phyloP scores from a whole-genome alignment of 1,284 basidiomycete species.

The Tilletia caries region DNA sequence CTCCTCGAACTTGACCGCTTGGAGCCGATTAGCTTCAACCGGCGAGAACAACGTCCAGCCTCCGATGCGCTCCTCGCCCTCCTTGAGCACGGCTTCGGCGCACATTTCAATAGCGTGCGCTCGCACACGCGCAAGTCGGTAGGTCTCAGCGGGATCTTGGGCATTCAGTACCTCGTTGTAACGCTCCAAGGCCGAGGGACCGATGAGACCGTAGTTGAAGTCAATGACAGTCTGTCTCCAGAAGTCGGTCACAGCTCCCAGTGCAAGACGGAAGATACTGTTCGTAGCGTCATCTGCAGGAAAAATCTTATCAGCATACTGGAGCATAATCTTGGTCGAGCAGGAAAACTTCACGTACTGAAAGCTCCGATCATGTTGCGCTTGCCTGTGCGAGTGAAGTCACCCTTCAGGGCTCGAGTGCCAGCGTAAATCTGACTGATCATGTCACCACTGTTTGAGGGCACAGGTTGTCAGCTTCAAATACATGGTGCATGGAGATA shows the following conservation, averaged over 20 bases:
- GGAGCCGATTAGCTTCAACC: conserved; percentile 70
- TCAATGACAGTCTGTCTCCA: conserved; percentile 69
- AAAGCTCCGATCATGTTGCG: conserved; percentile 79
- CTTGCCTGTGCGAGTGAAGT: conserved; percentile 86
- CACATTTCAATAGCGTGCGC: conserved; percentile 60
- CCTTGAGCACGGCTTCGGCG: conserved; percentile 72
- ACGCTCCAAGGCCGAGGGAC: conserved; percentile 28
- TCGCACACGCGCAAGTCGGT: conserved; percentile 79
- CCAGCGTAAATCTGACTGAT: conserved; percentile 47
- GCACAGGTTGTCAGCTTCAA: background rate
- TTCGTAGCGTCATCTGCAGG: conserved; percentile 39
- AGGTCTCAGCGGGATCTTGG: conserved; percentile 81
- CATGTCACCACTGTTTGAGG: conserved; percentile 71
- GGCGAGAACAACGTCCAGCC: conserved; percentile 93
- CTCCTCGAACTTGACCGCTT: conserved; percentile 64
- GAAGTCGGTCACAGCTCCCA: conserved; percentile 75
- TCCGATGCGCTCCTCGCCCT: conserved; percentile 73
- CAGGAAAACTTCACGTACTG: background rate
- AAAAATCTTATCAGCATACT: background rate
- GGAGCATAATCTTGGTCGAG: background rate
- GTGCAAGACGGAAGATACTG: conserved; percentile 38
- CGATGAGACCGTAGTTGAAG: conserved; percentile 33
- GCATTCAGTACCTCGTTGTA: conserved; percentile 64
- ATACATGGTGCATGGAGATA: background rate
- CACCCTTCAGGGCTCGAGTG: conserved; percentile 87